These are phyloP conservation scores for Fusarium lateritium DNA, from an alignment of 2,329 filamentous ascomycete species.

Conservation along the genomic window DNA sequence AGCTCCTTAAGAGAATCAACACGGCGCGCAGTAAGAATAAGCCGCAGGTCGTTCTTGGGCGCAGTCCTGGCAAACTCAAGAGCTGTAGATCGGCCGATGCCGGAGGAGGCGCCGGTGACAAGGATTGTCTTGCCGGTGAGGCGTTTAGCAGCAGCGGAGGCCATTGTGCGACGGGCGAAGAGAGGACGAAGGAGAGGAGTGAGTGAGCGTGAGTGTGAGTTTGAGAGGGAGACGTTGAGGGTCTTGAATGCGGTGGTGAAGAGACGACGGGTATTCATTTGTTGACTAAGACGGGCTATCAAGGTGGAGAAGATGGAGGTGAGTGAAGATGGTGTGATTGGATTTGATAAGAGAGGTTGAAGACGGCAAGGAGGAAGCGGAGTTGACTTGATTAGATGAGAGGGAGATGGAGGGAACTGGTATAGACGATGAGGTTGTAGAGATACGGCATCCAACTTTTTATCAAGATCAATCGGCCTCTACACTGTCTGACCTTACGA, in stretches of 20 bases:
- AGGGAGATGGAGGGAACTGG: constrained; percentile 1
- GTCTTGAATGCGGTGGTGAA: constrained; percentile 35
- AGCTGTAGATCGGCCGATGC: constrained; percentile 88
- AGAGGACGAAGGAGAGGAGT: constrained; percentile 17
- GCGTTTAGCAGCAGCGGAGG: constrained; percentile 79
- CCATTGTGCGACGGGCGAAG: constrained; percentile 57
- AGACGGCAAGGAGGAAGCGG: background rate
- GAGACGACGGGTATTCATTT: constrained; percentile 42
- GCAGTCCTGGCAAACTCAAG: constrained; percentile 92
- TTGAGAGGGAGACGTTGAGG: constrained; percentile 32
- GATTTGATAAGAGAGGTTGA: constrained; percentile 17
- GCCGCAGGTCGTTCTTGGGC: constrained; percentile 81
- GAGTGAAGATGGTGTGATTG: constrained; percentile 35
- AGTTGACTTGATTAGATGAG: constrained; percentile 3
- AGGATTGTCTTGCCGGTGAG: constrained; percentile 94
- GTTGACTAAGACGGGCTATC: constrained; percentile 16
- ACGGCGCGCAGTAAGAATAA: constrained; percentile 91
- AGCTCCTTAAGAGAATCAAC: constrained; percentile 83
- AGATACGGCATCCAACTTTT: constrained; percentile 1
- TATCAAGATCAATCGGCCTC: background rate
- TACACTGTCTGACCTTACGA: background rate
- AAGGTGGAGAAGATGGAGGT: constrained; percentile 31
- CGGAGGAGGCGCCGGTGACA: constrained; percentile 92
- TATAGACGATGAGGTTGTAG: constrained; percentile 9
- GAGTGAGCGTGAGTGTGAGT: constrained; percentile 9